These are phyloP conservation scores for Candida sonorensis DNA, from an alignment of 805 yeast species.

Conservation along the genomic window DNA sequence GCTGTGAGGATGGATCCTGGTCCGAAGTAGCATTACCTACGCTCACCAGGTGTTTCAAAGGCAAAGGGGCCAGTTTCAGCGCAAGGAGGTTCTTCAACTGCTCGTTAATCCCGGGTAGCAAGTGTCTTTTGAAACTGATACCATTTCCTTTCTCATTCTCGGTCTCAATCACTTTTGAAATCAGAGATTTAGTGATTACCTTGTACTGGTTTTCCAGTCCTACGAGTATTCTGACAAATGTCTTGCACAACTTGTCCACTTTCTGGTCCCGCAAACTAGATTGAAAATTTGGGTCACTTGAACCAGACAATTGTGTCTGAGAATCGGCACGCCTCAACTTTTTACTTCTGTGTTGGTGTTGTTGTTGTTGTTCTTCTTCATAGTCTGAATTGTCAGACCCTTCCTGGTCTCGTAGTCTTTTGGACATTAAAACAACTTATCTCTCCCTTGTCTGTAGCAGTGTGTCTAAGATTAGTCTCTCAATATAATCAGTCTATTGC, in stretches of 20 bases:
- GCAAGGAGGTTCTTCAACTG: slow-evolving; percentile 16
- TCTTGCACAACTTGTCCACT: slow-evolving; percentile 16
- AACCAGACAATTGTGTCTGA: background rate
- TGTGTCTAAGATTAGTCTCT: no score
- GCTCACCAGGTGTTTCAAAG: no score
- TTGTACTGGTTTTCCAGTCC: slow-evolving; percentile 24
- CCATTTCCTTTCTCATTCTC: slow-evolving; percentile 24
- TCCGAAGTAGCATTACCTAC: no score
- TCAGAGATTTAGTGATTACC: slow-evolving; percentile 18
- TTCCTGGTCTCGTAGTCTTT: background rate
- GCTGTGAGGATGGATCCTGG: no score
- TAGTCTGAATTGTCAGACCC: slow-evolving; percentile 1
- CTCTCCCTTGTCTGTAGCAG: no score
- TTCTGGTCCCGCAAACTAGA: slow-evolving; percentile 9
- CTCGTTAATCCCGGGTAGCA: slow-evolving; percentile 13
- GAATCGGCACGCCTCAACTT: no score
- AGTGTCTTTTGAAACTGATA: slow-evolving; percentile 20
- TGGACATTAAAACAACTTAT: background rate
- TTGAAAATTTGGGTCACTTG: no score
- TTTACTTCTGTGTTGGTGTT: slow-evolving; percentile 2
- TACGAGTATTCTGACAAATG: slow-evolving; percentile 22
- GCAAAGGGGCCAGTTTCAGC: slow-evolving; percentile 21
- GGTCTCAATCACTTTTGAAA: slow-evolving; percentile 22
- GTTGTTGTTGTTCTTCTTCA: slow-evolving; percentile 2
- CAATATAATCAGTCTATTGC: no score